Evolutionary conservation across 106 monocot genomes (phyloP).

Genomic region (Xerophyta viscosa): DNA sequence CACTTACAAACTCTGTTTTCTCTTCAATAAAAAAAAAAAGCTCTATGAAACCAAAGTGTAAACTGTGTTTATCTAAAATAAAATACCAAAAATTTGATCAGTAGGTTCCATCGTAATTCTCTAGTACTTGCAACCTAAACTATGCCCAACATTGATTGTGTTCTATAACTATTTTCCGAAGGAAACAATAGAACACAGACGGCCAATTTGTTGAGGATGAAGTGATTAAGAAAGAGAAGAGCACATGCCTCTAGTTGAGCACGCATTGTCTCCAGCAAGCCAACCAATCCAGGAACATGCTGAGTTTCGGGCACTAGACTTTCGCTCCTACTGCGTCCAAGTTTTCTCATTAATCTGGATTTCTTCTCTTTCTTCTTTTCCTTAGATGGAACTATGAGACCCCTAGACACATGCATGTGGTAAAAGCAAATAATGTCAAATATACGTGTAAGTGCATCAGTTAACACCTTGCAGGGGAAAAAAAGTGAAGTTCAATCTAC

Average conservation of each 20-base stretch:
- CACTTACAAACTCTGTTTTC: too few relatives aligned
- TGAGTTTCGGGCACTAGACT: conserved; percentile 37
- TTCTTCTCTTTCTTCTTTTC: conserved; percentile 96
- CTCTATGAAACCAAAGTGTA: too few relatives aligned
- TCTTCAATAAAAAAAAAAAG: too few relatives aligned
- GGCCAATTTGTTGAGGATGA: too few relatives aligned
- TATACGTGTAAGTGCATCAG: neutral
- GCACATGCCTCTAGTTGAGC: conserved; percentile 76
- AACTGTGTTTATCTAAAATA: too few relatives aligned
- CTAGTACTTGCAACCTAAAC: too few relatives aligned
- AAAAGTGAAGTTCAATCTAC: neutral
- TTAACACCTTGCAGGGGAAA: neutral
- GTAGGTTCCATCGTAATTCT: too few relatives aligned
- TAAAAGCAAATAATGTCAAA: neutral
- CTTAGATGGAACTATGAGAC: conserved; percentile 85
- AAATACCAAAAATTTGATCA: too few relatives aligned
- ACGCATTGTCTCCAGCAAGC: conserved; percentile 85
- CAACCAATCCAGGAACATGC: conserved; percentile 71
- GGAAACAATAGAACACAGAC: too few relatives aligned
- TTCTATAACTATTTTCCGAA: too few relatives aligned
- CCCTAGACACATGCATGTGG: conserved; percentile 25
- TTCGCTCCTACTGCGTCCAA: conserved; percentile 81
- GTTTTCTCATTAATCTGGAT: conserved; percentile 73
- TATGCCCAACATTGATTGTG: too few relatives aligned
- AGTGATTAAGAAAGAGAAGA: neutral